Evolutionary conservation across 139 green algal genomes (phyloP).

Genomic region (Chloropicon primus): DNA sequence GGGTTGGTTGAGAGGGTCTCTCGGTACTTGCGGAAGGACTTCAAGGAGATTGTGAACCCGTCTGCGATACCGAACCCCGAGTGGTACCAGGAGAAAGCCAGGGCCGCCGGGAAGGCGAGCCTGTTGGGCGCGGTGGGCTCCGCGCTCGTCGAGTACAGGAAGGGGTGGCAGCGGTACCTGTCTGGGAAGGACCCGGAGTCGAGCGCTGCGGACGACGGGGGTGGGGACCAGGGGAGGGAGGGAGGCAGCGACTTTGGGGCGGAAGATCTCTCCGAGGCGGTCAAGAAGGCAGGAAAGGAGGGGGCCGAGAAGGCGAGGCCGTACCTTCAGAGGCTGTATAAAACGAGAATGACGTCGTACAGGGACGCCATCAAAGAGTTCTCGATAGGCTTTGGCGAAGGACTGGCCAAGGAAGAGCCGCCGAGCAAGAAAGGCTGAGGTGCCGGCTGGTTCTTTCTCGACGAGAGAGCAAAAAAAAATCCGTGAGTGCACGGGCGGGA

Average conservation of each 20-base stretch:
- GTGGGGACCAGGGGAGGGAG: background rate
- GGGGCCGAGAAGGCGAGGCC: slow-evolving; percentile 19
- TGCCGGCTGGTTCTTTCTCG: too few relatives aligned
- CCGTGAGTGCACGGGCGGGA: too few relatives aligned
- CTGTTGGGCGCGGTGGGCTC: background rate
- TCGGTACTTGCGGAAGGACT: slow-evolving; percentile 2
- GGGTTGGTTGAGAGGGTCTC: background rate
- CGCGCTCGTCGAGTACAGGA: slow-evolving; percentile 2
- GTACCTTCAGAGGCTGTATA: slow-evolving; percentile 28
- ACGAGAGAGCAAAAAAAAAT: too few relatives aligned
- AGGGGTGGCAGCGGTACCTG: background rate
- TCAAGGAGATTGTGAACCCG: slow-evolving; percentile 9
- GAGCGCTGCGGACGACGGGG: background rate
- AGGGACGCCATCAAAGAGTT: slow-evolving; percentile 31
- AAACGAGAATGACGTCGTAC: slow-evolving; percentile 24
- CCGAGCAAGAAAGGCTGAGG: background rate
- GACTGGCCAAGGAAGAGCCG: slow-evolving; percentile 6
- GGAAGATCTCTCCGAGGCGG: background rate
- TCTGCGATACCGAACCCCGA: slow-evolving; percentile 2
- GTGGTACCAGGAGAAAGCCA: background rate
- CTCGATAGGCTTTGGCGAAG: slow-evolving; percentile 33
- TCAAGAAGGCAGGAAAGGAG: slow-evolving; percentile 6
- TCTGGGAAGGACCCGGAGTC: background rate
- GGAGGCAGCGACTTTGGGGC: background rate
- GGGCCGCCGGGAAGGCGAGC: background rate